These are phyloP conservation scores for Fusarium fracticaudum DNA, from an alignment of 2,329 filamentous ascomycete genomes.

Conservation along the genomic window DNA sequence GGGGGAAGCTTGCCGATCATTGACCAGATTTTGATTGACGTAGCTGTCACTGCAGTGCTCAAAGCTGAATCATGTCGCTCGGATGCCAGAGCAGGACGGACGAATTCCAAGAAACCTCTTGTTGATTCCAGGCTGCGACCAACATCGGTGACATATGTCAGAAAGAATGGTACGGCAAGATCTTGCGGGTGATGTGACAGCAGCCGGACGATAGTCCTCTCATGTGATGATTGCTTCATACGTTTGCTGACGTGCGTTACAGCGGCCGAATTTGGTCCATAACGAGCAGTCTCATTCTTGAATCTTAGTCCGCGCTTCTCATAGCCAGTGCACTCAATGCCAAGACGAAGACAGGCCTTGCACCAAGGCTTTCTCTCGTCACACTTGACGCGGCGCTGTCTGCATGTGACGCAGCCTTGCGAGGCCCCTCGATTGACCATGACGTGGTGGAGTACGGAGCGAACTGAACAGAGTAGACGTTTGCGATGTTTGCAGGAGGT, in stretches of 20 bases:
- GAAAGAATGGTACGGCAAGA: constrained; percentile 17
- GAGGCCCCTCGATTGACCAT: constrained; percentile 33
- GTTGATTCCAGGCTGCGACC: constrained; percentile 24
- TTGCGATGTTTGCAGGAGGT: not conserved
- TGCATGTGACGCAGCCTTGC: constrained; percentile 27
- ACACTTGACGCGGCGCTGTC: constrained; percentile 25
- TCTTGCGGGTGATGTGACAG: not conserved
- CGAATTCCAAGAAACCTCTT: constrained; percentile 24
- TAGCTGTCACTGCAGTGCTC: not conserved
- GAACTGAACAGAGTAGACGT: not conserved
- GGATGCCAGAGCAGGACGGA: not conserved
- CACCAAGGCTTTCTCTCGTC: constrained; percentile 25
- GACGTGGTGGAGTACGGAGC: too few relatives aligned
- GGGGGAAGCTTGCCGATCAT: not conserved
- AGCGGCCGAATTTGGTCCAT: not conserved
- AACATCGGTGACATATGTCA: constrained; percentile 21
- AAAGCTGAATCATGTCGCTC: constrained; percentile 12
- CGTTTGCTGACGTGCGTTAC: not conserved
- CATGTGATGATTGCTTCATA: too few relatives aligned
- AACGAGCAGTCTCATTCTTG: constrained; percentile 11
- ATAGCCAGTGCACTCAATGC: constrained; percentile 23
- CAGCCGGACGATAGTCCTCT: not conserved
- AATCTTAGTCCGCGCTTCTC: constrained; percentile 3
- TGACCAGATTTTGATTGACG: constrained; percentile 6
- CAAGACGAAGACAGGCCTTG: constrained; percentile 14